Base-by-base conservation (phyloP, 164 flowering plant species). In the Kingdonia uniflora region DNA sequence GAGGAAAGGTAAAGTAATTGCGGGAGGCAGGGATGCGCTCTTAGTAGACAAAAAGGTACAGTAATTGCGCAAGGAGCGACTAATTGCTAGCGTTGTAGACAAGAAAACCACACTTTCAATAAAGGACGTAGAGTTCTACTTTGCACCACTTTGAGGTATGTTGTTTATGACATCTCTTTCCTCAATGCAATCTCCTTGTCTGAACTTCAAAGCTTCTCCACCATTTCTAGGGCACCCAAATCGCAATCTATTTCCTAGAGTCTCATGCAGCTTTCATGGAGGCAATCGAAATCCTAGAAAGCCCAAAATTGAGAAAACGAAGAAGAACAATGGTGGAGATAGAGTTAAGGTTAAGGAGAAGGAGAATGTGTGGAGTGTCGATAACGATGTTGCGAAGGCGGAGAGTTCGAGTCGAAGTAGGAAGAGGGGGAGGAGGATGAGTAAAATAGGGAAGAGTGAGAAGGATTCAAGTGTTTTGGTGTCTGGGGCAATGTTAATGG, bases 311-410 rank as follows among this genome's bases (percentile, higher is more conserved):
- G 39, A 52, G 48, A 48, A 49, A 4, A 29, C 4, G 57, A 51
- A 49, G 56, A 39, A 25, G 20, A 44, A 52, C 44, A 46, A 56
- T 29, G 43, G 48, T 17, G 45, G 55, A 42, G 57, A 49, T 55
- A 49, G 52, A 37, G 65, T 40, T 64, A 62, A 24, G 49, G 57
- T 68, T 57, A 68, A 57, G 53, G 67, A 26, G 26, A 85, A 85
- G 66, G 92, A 84, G 8, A 91, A 91, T 46, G 86, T 84, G 17
- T 87, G 98, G 98, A 91, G 98, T 60, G 48, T 87, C 16, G 98
- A 92, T 63, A 92, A 85, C 63, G 84, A 80, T 47, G 52, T 69
- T 15, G 92, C 79, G 15, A 63, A 59, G 49, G 65, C 53, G 10
- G 65, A 29, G 35, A 29, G 35, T 4, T 29, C 4, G 35, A 29